Conservation (phyloP, 768 basidiomycete genomes). For the Leucocoprinus birnbaumii region DNA sequence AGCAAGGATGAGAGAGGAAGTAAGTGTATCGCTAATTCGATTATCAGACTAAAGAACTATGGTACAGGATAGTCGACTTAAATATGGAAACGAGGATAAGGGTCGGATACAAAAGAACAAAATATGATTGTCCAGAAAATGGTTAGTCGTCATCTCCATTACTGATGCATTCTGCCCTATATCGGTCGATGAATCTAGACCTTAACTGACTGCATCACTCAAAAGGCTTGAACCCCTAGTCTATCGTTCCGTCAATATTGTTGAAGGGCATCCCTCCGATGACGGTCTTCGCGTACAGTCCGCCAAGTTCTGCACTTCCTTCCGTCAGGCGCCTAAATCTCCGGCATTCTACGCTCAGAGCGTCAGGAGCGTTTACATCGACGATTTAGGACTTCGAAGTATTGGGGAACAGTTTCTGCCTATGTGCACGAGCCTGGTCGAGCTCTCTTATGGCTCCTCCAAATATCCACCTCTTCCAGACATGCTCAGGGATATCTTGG, state of each 20-base stretch:
- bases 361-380: slow-evolving; percentile 1
- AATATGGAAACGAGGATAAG: too few species aligned
- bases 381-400: not conserved
- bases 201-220: too few species aligned
- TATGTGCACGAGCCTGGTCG: not conserved
- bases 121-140: not conserved
- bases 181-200: too few species aligned
- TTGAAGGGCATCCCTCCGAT: not conserved
- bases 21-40: too few species aligned
- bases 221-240: slow-evolving; percentile 1
- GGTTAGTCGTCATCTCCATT: not conserved
- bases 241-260: not conserved
- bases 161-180: too few species aligned
- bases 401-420: not conserved
- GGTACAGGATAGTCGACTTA: too few species aligned
- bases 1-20: too few species aligned
- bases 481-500: not conserved
- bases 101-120: too few species aligned
- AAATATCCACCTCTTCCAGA: not conserved
- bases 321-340: not conserved
- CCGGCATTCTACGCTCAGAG: not conserved
- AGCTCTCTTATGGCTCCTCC: not conserved
- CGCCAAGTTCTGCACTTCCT: not conserved
- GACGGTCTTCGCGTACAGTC: not conserved
- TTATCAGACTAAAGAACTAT: too few species aligned